A percentile compares a stretch with the other conserved stretches of the same genome.
These are phyloP conservation scores for Jasminum sambac DNA, from an alignment of 257 asterid genomes.

Conservation along the genomic window DNA sequence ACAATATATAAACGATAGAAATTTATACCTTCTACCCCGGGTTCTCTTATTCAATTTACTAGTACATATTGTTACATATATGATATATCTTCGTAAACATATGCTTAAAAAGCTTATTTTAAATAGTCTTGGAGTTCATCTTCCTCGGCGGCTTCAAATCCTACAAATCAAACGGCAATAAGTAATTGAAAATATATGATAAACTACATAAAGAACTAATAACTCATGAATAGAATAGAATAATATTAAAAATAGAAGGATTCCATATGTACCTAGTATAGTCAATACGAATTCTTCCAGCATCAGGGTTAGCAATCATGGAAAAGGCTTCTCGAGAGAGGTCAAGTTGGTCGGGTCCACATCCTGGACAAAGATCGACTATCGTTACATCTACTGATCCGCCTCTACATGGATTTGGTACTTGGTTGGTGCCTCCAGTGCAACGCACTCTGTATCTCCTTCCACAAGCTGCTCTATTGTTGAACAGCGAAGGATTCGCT, in stretches of 20 bases:
- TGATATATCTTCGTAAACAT: not conserved
- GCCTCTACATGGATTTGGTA: slow-evolving; percentile 39
- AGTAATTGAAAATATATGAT: not conserved
- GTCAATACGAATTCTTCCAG: slow-evolving; percentile 43
- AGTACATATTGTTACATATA: not conserved
- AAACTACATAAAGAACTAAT: not conserved
- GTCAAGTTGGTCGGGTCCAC: slow-evolving; percentile 40
- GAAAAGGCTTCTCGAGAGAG: slow-evolving; percentile 53
- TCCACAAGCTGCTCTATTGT: slow-evolving; percentile 43
- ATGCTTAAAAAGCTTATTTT: not conserved
- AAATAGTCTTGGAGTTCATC: not conserved
- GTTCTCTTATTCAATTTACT: not conserved
- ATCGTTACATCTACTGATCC: slow-evolving; percentile 34
- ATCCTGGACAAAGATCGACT: slow-evolving; percentile 50
- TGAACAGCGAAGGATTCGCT: slow-evolving; percentile 27
- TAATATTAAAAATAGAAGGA: not conserved
- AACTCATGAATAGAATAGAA: not conserved
- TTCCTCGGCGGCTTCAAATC: not conserved
- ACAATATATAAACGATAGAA: not conserved
- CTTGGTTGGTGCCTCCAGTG: slow-evolving; percentile 39
- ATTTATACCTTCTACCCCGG: not conserved
- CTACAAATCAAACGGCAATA: not conserved
- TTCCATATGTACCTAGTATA: slow-evolving; percentile 26
- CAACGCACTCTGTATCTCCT: slow-evolving; percentile 32
- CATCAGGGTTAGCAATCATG: slow-evolving; percentile 38